Base-by-base conservation (phyloP, 805 yeast species). In the Candida suzukii region DNA sequence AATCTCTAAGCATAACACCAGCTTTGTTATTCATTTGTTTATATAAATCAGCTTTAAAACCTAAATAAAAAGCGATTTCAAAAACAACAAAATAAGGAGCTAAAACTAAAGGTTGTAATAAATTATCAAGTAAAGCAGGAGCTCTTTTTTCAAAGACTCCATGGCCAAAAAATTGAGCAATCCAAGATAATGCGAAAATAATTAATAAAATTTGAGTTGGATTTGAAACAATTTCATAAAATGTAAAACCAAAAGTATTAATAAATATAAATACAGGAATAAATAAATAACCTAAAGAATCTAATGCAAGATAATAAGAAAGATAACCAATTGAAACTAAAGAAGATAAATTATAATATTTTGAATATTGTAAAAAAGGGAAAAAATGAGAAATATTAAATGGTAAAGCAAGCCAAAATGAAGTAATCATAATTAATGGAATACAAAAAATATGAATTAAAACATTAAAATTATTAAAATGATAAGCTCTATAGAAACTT, bases 21-120 rank as follows among this genome's bases (percentile, higher is more conserved):
- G 76, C 78, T 50, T 65, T 51, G 38, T 54, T 60, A 42, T 74
- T 71, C 70, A 83, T 76, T 6, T 56, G 51, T 42, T 63, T 67
- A 44, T 77, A 68, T 41, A 82, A 59, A 22, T 72, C 76, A 40
- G 60, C 60, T 50, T 77, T 69, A 53, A 64, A 73, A 0, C 96
- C 96, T n/a, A 79, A 50, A 42, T 64, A 58, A 52, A 87, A 86
- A 13, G 85, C 70, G 3, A 82, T 54, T 58, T 93, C 98, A 58
- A 80, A 86, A 13, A 80, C 66, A 4, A 88, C 95, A 57, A 91
- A 90, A 54, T 76, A 88, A 1, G 98, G 98, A 1, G 98, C 98
- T 46, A 90, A 67, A 0, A 91, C 88, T 17, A 91, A 58, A 4
- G 97, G 93, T 56, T 88, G 97, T 5, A 81, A 64, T 35, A 88